Base-by-base conservation (phyloP, 163 green algal species). In the Scenedesmus sp. region DNA sequence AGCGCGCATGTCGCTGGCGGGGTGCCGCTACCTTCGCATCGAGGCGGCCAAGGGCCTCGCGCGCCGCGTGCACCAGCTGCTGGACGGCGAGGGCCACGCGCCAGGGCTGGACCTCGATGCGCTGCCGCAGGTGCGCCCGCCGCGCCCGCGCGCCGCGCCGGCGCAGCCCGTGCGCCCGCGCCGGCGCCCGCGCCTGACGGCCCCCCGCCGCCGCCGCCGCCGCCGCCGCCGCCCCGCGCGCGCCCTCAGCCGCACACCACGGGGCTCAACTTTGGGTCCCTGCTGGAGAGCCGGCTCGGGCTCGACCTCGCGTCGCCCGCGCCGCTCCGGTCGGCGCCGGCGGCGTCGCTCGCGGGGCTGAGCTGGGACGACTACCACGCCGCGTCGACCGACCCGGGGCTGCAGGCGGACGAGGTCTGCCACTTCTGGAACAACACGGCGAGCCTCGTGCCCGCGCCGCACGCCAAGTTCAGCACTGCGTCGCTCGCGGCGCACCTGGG, bases 21-120 rank as follows among this genome's bases (percentile, higher is more conserved):
- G 67, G 51, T 77, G 67, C 51, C 42, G 67, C 29, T 77, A 66
- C 67, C 67, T 77, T 4, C 56, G 67, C n/a, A 34, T 77, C 0
- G 34, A 77, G 26, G 67, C 51, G 5, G 29, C 56, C 14, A 29
- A 34, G 3, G 24, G 36, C 36, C 33, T 77, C 2, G 67, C 67
- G 11, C n/a, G n/a, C n/a, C n/a, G n/a, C n/a, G n/a, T n/a, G n/a
- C n/a, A n/a, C n/a, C n/a, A n/a, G n/a, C n/a, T n/a, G n/a, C n/a
- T n/a, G n/a, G n/a, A n/a, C n/a, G n/a, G n/a, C n/a, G n/a, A n/a
- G n/a, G n/a, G n/a, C n/a, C n/a, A n/a, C n/a, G n/a, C n/a, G n/a
- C n/a, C n/a, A n/a, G n/a, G n/a, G n/a, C n/a, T n/a, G n/a, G n/a
- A n/a, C n/a, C n/a, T n/a, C n/a, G n/a, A n/a, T n/a, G n/a, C n/a